A percentile compares a stretch with the other conserved stretches of the same genome.
These are phyloP conservation scores for Iberis pinnata DNA, from an alignment of 345 rosid genomes.

Conservation along the genomic window DNA sequence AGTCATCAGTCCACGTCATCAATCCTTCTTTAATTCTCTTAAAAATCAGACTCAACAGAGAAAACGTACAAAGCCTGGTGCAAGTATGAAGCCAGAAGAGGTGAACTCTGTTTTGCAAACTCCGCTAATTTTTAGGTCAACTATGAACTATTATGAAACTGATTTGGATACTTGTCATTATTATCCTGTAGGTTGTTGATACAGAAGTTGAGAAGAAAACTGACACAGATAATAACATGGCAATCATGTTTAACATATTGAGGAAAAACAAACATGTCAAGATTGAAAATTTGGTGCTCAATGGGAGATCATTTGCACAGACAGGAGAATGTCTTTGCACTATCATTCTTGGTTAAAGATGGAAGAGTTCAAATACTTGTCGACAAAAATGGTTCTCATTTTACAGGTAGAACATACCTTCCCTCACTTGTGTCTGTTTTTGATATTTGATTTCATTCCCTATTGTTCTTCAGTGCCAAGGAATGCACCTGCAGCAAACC, in stretches of 20 bases:
- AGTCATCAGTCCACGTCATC: too few species aligned
- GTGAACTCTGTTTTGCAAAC: slow-evolving; percentile 30
- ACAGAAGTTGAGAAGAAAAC: slow-evolving; percentile 45
- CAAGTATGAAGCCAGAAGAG: slow-evolving; percentile 58
- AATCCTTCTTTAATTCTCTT: too few species aligned
- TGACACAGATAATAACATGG: slow-evolving; percentile 72
- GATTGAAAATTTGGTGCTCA: slow-evolving; percentile 60
- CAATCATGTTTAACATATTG: slow-evolving; percentile 57
- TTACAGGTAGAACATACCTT: slow-evolving; percentile 40
- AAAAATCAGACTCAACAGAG: too few species aligned
- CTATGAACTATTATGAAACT: too few species aligned
- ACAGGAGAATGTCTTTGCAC: slow-evolving; percentile 77
- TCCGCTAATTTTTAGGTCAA: not conserved
- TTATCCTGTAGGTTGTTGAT: slow-evolving; percentile 42
- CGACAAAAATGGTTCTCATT: slow-evolving; percentile 50
- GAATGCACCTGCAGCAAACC: slow-evolving; percentile 60
- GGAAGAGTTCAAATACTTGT: slow-evolving; percentile 58
- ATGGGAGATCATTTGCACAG: slow-evolving; percentile 73
- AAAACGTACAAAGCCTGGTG: slow-evolving; percentile 41
- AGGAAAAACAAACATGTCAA: slow-evolving; percentile 39
- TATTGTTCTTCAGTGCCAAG: slow-evolving; percentile 43
- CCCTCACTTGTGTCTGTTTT: not conserved
- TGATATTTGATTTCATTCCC: not conserved
- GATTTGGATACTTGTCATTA: not conserved
- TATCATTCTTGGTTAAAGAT: slow-evolving; percentile 84